A percentile compares a stretch with the other conserved stretches of the same genome.
phyloP scores from a whole-genome alignment of 73 alveolate genomes.

The Paramecium tetraurelia region DNA sequence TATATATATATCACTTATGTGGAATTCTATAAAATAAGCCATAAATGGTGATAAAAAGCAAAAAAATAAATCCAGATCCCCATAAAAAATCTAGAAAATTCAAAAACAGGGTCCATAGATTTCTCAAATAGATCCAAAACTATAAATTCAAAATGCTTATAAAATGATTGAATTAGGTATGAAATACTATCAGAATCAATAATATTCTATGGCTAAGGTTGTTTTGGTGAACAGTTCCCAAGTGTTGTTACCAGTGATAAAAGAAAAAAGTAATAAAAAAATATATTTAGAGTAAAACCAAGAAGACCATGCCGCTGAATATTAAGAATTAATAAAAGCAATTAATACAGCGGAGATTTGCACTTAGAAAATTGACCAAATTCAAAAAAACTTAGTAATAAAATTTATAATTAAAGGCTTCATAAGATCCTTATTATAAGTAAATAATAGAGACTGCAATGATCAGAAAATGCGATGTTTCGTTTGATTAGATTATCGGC shows the following conservation, averaged over 20 bases:
- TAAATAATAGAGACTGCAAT: conserved; percentile 1
- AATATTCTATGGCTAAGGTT: background rate
- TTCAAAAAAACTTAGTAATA: background rate
- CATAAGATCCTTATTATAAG: background rate
- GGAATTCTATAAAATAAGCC: background rate
- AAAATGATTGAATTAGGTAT: background rate
- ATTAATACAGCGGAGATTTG: background rate
- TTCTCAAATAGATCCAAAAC: background rate
- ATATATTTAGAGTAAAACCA: background rate
- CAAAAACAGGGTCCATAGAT: background rate
- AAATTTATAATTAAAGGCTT: background rate
- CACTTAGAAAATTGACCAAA: background rate
- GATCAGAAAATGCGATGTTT: conserved; percentile 70
- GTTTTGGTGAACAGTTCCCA: conserved; percentile 6
- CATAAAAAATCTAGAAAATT: background rate
- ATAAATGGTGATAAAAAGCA: background rate
- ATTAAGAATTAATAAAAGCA: background rate
- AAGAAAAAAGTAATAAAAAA: background rate
- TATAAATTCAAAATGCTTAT: background rate
- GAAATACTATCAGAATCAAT: background rate
- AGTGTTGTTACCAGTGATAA: background rate
- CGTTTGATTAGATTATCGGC: conserved; percentile 98
- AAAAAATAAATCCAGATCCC: background rate
- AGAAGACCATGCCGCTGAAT: background rate
- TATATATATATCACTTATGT: background rate